Percentiles rank a stretch among this genome's conserved stretches.
Evolutionary conservation across 805 yeast species (phyloP).

Genomic region (Yueomyces sinensis): DNA sequence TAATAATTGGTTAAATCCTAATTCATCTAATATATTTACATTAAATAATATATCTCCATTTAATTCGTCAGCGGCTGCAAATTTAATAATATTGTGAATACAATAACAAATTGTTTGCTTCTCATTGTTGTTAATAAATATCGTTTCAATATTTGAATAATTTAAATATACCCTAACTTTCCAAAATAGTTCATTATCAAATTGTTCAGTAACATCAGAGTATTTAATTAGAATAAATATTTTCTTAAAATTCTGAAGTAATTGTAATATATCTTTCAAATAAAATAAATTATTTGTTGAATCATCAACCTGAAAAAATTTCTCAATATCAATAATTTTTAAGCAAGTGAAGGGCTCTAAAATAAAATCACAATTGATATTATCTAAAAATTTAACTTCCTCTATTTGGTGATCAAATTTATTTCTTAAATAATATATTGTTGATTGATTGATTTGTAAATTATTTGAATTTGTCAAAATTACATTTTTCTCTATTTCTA

Average conservation of each 20-base stretch:
- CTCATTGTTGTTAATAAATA: slow-evolving; percentile 1
- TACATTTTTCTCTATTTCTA: neutral
- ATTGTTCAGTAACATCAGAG: slow-evolving; percentile 1
- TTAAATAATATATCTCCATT: neutral
- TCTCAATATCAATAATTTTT: slow-evolving; percentile 6
- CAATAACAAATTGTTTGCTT: neutral
- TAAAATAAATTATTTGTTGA: slow-evolving; percentile 5
- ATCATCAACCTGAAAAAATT: slow-evolving; percentile 10
- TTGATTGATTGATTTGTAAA: slow-evolving; percentile 4
- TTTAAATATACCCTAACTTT: slow-evolving; percentile 9
- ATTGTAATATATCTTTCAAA: slow-evolving; percentile 2
- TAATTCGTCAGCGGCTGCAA: neutral
- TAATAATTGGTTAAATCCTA: neutral
- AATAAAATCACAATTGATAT: slow-evolving; percentile 9
- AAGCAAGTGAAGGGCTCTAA: slow-evolving; percentile 10
- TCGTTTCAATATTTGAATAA: slow-evolving; percentile 2
- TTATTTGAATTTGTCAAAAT: slow-evolving; percentile 7
- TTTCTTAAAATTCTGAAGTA: slow-evolving; percentile 7
- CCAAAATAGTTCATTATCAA: slow-evolving; percentile 15
- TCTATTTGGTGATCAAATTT: slow-evolving; percentile 3
- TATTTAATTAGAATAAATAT: slow-evolving; percentile 11
- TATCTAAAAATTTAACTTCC: slow-evolving; percentile 5
- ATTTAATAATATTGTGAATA: neutral
- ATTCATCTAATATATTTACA: neutral
- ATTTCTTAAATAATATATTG: slow-evolving; percentile 3